Percentiles rank a stretch among this genome's conserved stretches.
Evolutionary conservation across 2,329 filamentous ascomycete genomes (phyloP).

Genomic region (Calonectria naviculata): DNA sequence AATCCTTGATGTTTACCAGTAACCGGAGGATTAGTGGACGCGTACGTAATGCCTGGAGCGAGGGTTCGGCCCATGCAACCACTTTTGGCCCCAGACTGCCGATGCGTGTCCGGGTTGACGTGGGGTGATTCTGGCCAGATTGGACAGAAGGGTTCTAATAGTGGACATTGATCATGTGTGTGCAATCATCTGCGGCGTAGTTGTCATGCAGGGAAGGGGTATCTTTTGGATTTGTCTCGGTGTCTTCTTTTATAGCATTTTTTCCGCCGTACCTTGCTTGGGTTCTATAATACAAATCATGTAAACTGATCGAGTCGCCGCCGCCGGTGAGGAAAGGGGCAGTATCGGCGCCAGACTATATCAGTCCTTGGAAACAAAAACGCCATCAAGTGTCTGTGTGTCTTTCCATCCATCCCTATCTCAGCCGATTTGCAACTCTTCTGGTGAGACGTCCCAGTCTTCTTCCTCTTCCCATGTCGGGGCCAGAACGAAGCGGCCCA

Average conservation of each 20-base stretch:
- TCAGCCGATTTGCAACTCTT: slow-evolving; percentile 43
- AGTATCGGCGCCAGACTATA: neutral
- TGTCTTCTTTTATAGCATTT: slow-evolving; percentile 6
- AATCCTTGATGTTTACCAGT: neutral
- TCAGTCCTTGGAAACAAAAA: neutral
- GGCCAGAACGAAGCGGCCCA: slow-evolving; percentile 70
- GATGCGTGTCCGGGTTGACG: neutral
- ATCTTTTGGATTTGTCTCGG: slow-evolving; percentile 3
- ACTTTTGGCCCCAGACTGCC: slow-evolving; percentile 9
- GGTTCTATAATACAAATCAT: slow-evolving; percentile 14
- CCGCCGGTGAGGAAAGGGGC: neutral
- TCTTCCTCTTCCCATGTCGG: slow-evolving; percentile 69
- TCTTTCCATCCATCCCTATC: neutral
- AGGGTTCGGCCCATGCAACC: slow-evolving; percentile 11
- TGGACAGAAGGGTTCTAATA: neutral
- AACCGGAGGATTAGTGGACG: neutral
- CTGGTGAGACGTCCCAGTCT: slow-evolving; percentile 61
- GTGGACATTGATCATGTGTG: neutral
- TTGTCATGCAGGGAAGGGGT: slow-evolving; percentile 3
- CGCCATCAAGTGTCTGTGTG: neutral
- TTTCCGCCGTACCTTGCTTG: neutral
- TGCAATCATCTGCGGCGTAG: neutral
- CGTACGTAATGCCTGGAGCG: neutral
- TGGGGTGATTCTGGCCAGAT: neutral
- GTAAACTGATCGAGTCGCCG: neutral